These are phyloP conservation scores for Glycine tomentella DNA, from an alignment of 306 rosid species.

Conservation along the genomic window DNA sequence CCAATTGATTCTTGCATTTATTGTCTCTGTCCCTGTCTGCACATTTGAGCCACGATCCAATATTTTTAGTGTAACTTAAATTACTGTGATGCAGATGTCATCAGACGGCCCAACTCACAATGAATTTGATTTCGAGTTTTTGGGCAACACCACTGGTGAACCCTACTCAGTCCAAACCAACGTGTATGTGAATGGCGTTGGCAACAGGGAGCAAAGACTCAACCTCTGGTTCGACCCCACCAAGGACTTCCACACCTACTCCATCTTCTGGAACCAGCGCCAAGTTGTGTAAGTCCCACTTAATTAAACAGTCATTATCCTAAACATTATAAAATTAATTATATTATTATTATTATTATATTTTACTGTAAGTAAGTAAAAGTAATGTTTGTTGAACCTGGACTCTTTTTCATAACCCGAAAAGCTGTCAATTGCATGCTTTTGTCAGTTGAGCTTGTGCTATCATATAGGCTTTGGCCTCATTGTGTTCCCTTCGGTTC, in stretches of 20 bases:
- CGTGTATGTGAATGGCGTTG: slow-evolving; percentile 84
- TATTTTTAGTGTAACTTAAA: not conserved
- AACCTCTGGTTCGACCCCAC: slow-evolving; percentile 95
- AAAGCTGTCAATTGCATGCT: slow-evolving; percentile 38
- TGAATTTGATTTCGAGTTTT: slow-evolving; percentile 94
- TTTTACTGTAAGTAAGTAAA: not conserved
- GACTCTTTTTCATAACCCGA: slow-evolving; percentile 2
- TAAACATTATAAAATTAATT: too few species aligned
- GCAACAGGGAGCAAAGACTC: slow-evolving; percentile 92
- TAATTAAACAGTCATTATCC: not conserved
- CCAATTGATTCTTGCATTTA: slow-evolving; percentile 51
- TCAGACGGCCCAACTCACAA: slow-evolving; percentile 89
- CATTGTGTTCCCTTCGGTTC: not conserved
- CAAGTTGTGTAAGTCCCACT: slow-evolving; percentile 77
- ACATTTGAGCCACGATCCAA: not conserved
- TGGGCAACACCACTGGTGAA: slow-evolving; percentile 92
- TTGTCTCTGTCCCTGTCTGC: slow-evolving; percentile 27
- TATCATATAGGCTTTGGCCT: not conserved
- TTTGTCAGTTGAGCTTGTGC: slow-evolving; percentile 35
- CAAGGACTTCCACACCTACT: slow-evolving; percentile 77
- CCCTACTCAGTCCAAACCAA: slow-evolving; percentile 93
- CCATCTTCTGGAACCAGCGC: slow-evolving; percentile 91
- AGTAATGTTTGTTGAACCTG: not conserved
- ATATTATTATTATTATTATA: too few species aligned
- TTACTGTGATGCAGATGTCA: slow-evolving; percentile 68